Conservation (phyloP, 257 asterid species). For the Solanum medicagineum region DNA sequence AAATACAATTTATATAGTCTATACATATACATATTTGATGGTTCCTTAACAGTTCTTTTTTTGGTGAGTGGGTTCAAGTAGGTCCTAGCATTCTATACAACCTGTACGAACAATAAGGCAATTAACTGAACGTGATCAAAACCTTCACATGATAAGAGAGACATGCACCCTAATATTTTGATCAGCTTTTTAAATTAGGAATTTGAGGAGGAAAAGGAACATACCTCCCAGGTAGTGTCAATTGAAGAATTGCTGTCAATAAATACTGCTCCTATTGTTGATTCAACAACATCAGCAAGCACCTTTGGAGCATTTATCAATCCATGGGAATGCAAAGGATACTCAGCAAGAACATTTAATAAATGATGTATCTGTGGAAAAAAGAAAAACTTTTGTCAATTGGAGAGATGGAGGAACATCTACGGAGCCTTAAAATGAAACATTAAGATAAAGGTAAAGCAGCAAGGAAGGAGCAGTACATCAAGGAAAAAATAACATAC, state of each 20-base stretch:
- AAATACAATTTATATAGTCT: not conserved
- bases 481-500: not conserved
- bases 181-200: not conserved
- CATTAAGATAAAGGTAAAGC: not conserved
- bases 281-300: conserved; percentile 80
- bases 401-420: not conserved
- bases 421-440: not conserved
- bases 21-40: not conserved
- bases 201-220: not conserved
- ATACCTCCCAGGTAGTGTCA: conserved; percentile 70
- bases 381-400: not conserved
- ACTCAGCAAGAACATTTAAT: conserved; percentile 43
- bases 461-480: not conserved
- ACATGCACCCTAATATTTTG: not conserved
- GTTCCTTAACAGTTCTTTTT: not conserved
- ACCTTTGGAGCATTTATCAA: conserved; percentile 68
- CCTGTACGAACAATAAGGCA: not conserved
- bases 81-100: not conserved
- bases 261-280: conserved; percentile 78
- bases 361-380: conserved; percentile 53
- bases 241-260: conserved; percentile 55
- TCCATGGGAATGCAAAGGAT: conserved; percentile 79
- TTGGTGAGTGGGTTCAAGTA: not conserved
- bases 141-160: not conserved
- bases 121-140: not conserved